A percentile compares a stretch with the other conserved stretches of the same genome.
Conservation (phyloP, 2,329 filamentous ascomycete species). For the Talaromyces sp. region DNA sequence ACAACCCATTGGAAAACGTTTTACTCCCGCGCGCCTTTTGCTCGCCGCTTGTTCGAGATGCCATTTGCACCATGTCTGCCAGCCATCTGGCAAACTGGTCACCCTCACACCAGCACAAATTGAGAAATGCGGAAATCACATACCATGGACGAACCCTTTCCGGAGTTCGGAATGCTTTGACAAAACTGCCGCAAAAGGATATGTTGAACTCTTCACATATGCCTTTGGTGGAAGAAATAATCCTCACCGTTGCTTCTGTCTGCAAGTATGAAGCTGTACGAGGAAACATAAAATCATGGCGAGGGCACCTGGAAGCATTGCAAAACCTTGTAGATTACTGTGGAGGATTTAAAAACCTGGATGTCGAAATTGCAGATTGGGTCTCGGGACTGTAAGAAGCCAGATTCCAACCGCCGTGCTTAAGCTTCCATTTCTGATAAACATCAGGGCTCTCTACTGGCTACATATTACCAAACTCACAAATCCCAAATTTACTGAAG, state of each 20-base stretch:
- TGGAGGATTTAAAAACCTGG: constrained; percentile 25
- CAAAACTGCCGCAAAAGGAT: constrained; percentile 11
- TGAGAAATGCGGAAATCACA: constrained; percentile 23
- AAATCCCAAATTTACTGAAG: constrained; percentile 22
- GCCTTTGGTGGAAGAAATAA: constrained; percentile 22
- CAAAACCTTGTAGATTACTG: constrained; percentile 27
- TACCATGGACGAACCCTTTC: constrained; percentile 30
- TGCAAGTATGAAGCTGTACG: constrained; percentile 35
- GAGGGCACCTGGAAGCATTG: constrained; percentile 30
- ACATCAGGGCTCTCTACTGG: constrained; percentile 27
- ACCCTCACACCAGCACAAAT: constrained; percentile 15
- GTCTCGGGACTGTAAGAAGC: constrained; percentile 28
- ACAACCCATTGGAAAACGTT: constrained; percentile 30
- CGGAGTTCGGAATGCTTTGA: constrained; percentile 25
- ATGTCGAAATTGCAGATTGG: constrained; percentile 26
- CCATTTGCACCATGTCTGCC: constrained; percentile 32
- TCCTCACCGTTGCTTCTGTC: constrained; percentile 31
- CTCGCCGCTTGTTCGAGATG: constrained; percentile 31
- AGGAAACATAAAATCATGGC: constrained; percentile 34
- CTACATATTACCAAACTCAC: constrained; percentile 30
- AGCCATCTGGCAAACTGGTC: constrained; percentile 30
- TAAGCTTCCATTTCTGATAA: constrained; percentile 2
- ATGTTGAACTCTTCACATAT: constrained; percentile 5
- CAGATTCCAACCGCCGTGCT: background rate
- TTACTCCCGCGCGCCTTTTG: constrained; percentile 32